Percentiles rank a stretch among this genome's conserved stretches.
These are phyloP conservation scores for Claviceps sp. DNA, from an alignment of 2,329 filamentous ascomycete species.

Conservation along the genomic window DNA sequence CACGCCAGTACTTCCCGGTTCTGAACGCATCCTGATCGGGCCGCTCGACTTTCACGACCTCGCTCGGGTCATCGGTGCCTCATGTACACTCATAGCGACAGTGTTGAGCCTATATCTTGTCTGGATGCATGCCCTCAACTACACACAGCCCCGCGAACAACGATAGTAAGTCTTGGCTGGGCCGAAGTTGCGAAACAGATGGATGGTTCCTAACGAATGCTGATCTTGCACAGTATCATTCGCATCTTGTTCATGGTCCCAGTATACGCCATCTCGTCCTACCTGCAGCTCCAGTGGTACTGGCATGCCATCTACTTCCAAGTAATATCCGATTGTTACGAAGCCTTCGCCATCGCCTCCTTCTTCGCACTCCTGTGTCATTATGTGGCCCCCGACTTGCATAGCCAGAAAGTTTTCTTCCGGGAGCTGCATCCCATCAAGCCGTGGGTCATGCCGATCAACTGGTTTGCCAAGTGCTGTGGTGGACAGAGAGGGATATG, in stretches of 20 bases:
- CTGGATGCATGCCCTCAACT: conserved; percentile 45
- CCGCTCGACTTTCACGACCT: conserved; percentile 41
- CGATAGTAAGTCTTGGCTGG: conserved; percentile 30
- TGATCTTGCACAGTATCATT: conserved; percentile 50
- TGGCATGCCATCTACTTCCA: conserved; percentile 68
- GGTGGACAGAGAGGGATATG: conserved; percentile 56
- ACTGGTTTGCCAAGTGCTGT: conserved; percentile 56
- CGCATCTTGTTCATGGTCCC: conserved; percentile 83
- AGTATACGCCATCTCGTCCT: conserved; percentile 62
- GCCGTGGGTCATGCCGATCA: conserved; percentile 64
- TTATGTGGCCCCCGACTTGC: conserved; percentile 64
- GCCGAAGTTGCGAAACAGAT: background rate
- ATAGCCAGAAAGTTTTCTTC: conserved; percentile 74
- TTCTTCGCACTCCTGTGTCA: conserved; percentile 77
- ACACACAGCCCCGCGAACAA: conserved; percentile 47
- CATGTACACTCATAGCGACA: conserved; percentile 36
- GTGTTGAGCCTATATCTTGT: conserved; percentile 42
- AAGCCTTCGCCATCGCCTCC: conserved; percentile 75
- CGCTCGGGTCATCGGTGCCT: conserved; percentile 36
- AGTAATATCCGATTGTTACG: conserved; percentile 73
- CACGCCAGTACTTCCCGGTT: conserved; percentile 25
- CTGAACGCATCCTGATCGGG: conserved; percentile 34
- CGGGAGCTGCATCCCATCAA: conserved; percentile 49
- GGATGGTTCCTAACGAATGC: background rate
- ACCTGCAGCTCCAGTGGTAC: conserved; percentile 63